A percentile compares a stretch with the other conserved stretches of the same genome.
phyloP scores from a whole-genome alignment of 2,329 filamentous ascomycete species.

The Xylaria sp. region DNA sequence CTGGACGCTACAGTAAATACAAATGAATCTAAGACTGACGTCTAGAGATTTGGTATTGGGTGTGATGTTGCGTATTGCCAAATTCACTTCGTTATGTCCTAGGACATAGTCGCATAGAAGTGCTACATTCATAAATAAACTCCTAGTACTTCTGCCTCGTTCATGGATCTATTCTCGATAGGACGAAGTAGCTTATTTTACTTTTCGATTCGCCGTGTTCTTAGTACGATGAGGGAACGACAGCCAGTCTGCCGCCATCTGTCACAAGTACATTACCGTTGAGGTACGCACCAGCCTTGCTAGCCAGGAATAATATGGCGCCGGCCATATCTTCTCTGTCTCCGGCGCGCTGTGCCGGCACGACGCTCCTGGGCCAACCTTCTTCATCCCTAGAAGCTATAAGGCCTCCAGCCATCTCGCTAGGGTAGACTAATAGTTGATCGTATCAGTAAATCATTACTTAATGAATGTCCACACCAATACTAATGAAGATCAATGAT shows the following conservation, averaged over 20 bases:
- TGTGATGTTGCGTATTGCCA: neutral
- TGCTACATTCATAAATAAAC: neutral
- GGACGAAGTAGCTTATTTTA: neutral
- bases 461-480: neutral
- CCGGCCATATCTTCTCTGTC: conserved; percentile 64
- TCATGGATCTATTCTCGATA: neutral
- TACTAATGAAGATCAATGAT: too few relatives aligned
- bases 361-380: conserved; percentile 42
- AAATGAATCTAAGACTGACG: neutral
- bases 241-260: conserved; percentile 61
- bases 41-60: neutral
- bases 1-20: neutral
- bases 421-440: conserved; percentile 54
- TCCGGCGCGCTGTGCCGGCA: conserved; percentile 42
- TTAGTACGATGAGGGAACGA: conserved; percentile 43
- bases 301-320: conserved; percentile 62
- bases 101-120: neutral
- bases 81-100: neutral
- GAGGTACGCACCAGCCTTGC: conserved; percentile 62
- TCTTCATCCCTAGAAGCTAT: conserved; percentile 41
- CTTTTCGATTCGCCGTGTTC: neutral
- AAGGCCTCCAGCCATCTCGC: conserved; percentile 56
- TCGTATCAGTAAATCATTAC: neutral
- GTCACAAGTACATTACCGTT: conserved; percentile 65
- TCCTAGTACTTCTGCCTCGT: too few relatives aligned